Conservation (phyloP, 2,329 filamentous ascomycete genomes). For the Pseudocercospora vitis region DNA sequence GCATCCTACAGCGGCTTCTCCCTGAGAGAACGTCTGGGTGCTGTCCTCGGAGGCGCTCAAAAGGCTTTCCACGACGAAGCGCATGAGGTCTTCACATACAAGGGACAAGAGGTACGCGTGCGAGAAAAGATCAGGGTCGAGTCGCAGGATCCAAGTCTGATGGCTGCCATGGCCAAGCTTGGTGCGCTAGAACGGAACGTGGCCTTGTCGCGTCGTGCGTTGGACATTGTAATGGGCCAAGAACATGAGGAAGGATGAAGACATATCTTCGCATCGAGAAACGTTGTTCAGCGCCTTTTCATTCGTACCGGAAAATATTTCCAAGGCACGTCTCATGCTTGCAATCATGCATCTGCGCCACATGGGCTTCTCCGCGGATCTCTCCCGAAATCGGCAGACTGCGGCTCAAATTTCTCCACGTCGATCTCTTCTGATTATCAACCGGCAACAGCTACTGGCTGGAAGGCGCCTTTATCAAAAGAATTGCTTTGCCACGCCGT, state of each 20-base stretch:
- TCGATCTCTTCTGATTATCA: constrained; percentile 21
- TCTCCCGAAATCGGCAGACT: neutral
- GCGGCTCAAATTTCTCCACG: constrained; percentile 7
- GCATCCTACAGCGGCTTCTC: constrained; percentile 56
- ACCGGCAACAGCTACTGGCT: constrained; percentile 17
- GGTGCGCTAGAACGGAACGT: constrained; percentile 74
- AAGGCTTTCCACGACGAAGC: constrained; percentile 61
- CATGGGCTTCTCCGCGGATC: constrained; percentile 8
- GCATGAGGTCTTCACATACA: constrained; percentile 71
- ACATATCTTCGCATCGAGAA: too few relatives aligned
- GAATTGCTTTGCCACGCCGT: constrained; percentile 15
- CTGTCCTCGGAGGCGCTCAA: constrained; percentile 46
- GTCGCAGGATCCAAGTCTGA: constrained; percentile 81
- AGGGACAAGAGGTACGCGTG: constrained; percentile 73
- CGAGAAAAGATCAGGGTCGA: constrained; percentile 88
- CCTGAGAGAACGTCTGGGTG: constrained; percentile 56
- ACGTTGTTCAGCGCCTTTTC: too few relatives aligned
- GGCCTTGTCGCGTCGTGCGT: constrained; percentile 65
- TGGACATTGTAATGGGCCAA: constrained; percentile 75
- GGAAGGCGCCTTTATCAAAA: constrained; percentile 9
- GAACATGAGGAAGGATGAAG: constrained; percentile 44
- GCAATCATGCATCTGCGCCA: constrained; percentile 2
- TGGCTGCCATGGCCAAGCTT: constrained; percentile 81
- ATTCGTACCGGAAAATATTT: constrained; percentile 4
- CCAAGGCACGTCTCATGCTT: constrained; percentile 4